These are phyloP conservation scores for Citrus medica DNA, from an alignment of 345 rosid species.

Conservation along the genomic window DNA sequence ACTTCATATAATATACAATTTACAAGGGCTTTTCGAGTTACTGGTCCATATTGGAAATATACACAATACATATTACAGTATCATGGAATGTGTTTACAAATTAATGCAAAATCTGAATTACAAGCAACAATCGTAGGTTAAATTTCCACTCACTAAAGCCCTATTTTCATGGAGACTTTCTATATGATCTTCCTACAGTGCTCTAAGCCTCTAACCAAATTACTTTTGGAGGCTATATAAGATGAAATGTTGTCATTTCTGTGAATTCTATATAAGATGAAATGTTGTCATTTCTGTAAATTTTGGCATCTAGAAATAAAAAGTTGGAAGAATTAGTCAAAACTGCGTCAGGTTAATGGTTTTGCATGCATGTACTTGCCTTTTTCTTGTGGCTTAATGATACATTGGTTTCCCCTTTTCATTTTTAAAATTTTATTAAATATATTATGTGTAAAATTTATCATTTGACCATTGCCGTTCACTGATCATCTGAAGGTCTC, in stretches of 20 bases:
- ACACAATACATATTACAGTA: background rate
- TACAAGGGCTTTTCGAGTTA: background rate
- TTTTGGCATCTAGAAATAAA: background rate
- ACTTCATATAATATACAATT: background rate
- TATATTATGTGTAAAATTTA: background rate
- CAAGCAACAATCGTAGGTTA: background rate
- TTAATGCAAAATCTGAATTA: background rate
- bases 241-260: background rate
- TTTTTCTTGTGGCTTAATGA: background rate
- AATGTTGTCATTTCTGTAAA: background rate
- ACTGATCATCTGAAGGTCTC: constrained; percentile 1
- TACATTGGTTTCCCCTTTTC: background rate
- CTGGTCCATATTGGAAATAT: background rate
- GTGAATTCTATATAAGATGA: too few relatives aligned
- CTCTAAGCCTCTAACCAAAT: background rate
- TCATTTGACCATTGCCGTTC: background rate
- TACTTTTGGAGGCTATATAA: background rate
- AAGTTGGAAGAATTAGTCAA: background rate
- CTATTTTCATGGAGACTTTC: background rate
- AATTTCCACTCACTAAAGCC: background rate
- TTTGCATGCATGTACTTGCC: background rate
- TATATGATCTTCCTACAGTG: background rate
- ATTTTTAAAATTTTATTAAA: background rate
- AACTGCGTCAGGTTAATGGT: background rate
- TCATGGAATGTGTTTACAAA: background rate